Evolutionary conservation across 108 stramenopile species (phyloP), one percentile per base, ranked within the genome.

Genomic region (Epithemia pelagica): DNA sequence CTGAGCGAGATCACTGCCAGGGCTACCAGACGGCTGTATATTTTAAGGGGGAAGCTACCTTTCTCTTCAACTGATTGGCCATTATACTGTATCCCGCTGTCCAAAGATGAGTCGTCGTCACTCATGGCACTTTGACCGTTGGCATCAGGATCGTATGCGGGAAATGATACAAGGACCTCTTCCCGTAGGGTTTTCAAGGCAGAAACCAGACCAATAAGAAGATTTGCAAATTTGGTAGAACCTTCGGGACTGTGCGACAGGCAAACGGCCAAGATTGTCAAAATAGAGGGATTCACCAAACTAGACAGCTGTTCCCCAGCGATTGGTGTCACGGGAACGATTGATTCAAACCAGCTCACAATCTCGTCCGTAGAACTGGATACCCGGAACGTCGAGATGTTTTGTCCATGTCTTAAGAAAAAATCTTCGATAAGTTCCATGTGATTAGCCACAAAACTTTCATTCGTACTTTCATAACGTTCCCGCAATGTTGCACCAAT

Each of bases 361-460:
- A 46, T 46, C 15, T 46, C 37, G 5, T 46, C 37, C 15, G 37
- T 10, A 10, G 37, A 46, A 10, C 15, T 15, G 37, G 37, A 46
- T 10, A 46, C 15, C 37, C 10, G 15, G 15, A 46, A 10, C 5
- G 5, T 15, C 10, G 37, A 46, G 15, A 46, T 5, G 15, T 46
- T 15, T 15, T 46, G 37, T 5, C 37, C 37, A 58, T 58, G 26
- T 7, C 5, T 21, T 26, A 21, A 58, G 56, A 89, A 63, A 62
- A 90, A 87, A 61, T 94, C 87, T 23, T 78, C 77, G 25, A 94
- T 58, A 23, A 94, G 74, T 54, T 94, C 93, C 19, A 64, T 77
- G 33, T 81, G 59, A 51, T 76, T 88, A 2, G 71, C 74, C 0
- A 66, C 72, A 18, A 59, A 55, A 37, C 69, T 63, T 20, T 73